phyloP scores from a whole-genome alignment of 148 eudicot species.

The Amaranthus palmeri region DNA sequence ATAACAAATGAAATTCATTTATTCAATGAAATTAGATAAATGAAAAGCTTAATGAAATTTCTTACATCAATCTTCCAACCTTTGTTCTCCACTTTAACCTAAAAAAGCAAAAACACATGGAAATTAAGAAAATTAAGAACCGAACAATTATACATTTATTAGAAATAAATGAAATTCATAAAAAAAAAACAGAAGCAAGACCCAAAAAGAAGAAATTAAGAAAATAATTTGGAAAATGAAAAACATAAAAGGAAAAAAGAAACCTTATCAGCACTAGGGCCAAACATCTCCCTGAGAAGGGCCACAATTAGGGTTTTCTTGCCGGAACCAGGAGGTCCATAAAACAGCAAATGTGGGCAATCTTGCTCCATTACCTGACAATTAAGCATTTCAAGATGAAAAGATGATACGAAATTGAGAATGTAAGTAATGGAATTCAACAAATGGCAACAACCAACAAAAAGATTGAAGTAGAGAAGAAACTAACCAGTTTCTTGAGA shows the following conservation, averaged over 20 bases:
- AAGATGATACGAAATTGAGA: not conserved
- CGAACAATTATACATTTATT: too few species aligned
- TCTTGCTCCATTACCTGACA: slow-evolving; percentile 83
- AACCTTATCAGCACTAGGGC: slow-evolving; percentile 87
- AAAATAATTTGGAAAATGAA: not conserved
- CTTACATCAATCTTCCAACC: slow-evolving; percentile 93
- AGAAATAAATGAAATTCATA: too few species aligned
- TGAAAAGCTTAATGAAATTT: too few species aligned
- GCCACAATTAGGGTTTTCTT: slow-evolving; percentile 98
- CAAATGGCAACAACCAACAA: not conserved
- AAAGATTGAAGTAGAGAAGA: not conserved
- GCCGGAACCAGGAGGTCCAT: slow-evolving; percentile 87
- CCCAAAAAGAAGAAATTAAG: not conserved
- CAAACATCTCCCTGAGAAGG: slow-evolving; percentile 86
- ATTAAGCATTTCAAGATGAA: not conserved
- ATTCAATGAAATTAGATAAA: too few species aligned
- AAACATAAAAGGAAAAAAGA: not conserved
- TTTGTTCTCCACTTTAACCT: slow-evolving; percentile 93
- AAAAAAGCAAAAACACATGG: slow-evolving; percentile 14
- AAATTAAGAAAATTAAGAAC: not conserved
- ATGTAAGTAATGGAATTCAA: not conserved
- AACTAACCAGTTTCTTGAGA: slow-evolving; percentile 75
- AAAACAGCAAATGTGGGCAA: slow-evolving; percentile 92
- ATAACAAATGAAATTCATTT: too few species aligned
- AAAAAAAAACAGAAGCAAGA: too few species aligned